Percentiles rank a stretch among this genome's conserved stretches.
Conservation (phyloP, 31 red algal genomes). For the Endocladia muricata region DNA sequence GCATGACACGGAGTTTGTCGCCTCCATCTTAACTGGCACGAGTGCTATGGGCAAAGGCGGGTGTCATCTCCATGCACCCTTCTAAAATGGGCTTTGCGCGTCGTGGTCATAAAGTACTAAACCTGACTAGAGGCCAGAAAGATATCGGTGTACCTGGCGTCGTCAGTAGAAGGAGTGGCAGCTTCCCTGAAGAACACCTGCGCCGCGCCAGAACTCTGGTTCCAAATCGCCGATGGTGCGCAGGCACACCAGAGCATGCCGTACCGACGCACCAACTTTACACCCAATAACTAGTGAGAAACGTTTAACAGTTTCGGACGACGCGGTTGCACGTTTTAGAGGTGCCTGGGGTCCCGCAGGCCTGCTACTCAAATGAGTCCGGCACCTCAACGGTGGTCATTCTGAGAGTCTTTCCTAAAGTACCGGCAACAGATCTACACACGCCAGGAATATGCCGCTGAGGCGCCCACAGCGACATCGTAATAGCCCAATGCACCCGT, state of each 20-base stretch:
- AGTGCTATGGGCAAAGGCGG: not conserved
- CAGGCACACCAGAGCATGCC: not conserved
- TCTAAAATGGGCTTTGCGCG: not conserved
- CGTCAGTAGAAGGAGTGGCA: too few species aligned
- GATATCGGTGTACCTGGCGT: not conserved
- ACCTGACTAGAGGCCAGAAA: not conserved
- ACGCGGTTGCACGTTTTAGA: not conserved
- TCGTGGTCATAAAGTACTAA: too few species aligned
- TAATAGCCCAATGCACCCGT: not conserved
- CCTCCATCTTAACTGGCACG: not conserved
- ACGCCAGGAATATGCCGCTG: not conserved
- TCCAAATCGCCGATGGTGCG: not conserved
- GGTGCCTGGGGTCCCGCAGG: not conserved
- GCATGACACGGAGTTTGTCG: not conserved
- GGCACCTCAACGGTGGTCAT: not conserved
- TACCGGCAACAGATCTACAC: too few species aligned
- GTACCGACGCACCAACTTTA: not conserved
- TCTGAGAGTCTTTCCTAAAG: not conserved
- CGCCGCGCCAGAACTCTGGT: not conserved
- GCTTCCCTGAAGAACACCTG: not conserved
- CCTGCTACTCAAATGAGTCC: not conserved
- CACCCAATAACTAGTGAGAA: too few species aligned
- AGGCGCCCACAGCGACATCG: not conserved
- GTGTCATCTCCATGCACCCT: slow-evolving; percentile 6
- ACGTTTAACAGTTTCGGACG: too few species aligned